Conservation (phyloP, 371 early-diverging fungal genomes). For the Apophysomyces sp. region DNA sequence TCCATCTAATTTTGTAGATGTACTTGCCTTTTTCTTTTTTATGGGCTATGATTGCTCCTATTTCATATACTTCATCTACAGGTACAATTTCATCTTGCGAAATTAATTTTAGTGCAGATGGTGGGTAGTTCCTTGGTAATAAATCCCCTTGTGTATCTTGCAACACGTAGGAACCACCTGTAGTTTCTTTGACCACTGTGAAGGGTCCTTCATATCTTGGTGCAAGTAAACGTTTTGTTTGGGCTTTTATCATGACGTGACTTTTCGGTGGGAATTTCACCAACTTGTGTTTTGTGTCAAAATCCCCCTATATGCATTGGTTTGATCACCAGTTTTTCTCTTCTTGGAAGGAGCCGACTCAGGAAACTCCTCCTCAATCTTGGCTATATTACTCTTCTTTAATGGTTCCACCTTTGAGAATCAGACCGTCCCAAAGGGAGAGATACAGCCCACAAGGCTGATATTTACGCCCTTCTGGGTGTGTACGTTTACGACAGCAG, state of each 20-base stretch:
- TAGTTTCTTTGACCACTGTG: background rate
- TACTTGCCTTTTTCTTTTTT: background rate
- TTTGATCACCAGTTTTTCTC: background rate
- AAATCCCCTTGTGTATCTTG: background rate
- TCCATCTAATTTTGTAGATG: conserved; percentile 15
- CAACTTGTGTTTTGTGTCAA: background rate
- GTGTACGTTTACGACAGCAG: no score
- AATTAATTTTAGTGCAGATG: conserved; percentile 3
- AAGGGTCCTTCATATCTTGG: conserved; percentile 9
- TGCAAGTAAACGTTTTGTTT: background rate
- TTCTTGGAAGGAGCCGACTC: no score
- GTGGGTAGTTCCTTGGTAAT: conserved; percentile 1
- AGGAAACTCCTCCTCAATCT: no score
- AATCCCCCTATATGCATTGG: background rate
- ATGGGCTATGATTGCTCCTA: conserved; percentile 5
- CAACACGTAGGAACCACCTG: conserved; percentile 6
- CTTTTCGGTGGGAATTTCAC: conserved; percentile 5
- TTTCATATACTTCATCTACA: conserved; percentile 7
- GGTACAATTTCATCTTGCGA: conserved; percentile 11
- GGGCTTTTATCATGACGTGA: conserved; percentile 4
- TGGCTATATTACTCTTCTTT: no score
- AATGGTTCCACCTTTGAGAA: no score
- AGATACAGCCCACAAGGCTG: no score
- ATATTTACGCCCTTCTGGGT: no score
- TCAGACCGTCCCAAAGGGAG: no score